These are phyloP conservation scores for Skeletonema potamos DNA, from an alignment of 108 stramenopile genomes.

Conservation along the genomic window DNA sequence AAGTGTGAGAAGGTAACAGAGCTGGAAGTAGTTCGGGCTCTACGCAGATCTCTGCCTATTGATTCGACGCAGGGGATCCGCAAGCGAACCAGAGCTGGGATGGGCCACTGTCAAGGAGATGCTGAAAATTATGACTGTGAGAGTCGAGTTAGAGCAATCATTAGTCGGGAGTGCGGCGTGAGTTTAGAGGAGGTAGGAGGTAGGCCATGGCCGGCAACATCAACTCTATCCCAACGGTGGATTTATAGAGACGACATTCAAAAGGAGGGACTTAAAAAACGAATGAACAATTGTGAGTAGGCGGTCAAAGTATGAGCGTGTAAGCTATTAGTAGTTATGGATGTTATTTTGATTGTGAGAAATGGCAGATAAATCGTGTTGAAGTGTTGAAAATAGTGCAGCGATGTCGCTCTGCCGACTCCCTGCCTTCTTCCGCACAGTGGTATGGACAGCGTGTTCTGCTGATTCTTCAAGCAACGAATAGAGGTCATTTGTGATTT, in stretches of 20 bases:
- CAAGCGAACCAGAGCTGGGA: slow-evolving; percentile 75
- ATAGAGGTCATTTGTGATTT: slow-evolving; percentile 18
- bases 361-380: slow-evolving; percentile 21
- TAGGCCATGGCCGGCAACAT: slow-evolving; percentile 80
- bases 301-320: background rate
- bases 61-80: slow-evolving; percentile 76
- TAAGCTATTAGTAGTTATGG: background rate
- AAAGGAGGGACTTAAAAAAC: slow-evolving; percentile 52
- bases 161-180: slow-evolving; percentile 67
- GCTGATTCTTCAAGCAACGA: background rate
- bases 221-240: slow-evolving; percentile 70
- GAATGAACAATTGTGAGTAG: slow-evolving; percentile 24
- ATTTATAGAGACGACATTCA: slow-evolving; percentile 53
- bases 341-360: background rate
- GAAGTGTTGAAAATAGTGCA: slow-evolving; percentile 19
- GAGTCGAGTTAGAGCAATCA: slow-evolving; percentile 66
- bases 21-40: slow-evolving; percentile 70
- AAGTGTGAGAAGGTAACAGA: slow-evolving; percentile 85
- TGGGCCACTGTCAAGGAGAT: slow-evolving; percentile 79
- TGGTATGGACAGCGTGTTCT: background rate
- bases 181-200: slow-evolving; percentile 60
- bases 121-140: slow-evolving; percentile 76
- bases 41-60: slow-evolving; percentile 71
- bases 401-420: slow-evolving; percentile 2
- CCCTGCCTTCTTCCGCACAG: background rate